phyloP scores from a whole-genome alignment of 1,139 yeast genomes.

The Candida sp. region DNA sequence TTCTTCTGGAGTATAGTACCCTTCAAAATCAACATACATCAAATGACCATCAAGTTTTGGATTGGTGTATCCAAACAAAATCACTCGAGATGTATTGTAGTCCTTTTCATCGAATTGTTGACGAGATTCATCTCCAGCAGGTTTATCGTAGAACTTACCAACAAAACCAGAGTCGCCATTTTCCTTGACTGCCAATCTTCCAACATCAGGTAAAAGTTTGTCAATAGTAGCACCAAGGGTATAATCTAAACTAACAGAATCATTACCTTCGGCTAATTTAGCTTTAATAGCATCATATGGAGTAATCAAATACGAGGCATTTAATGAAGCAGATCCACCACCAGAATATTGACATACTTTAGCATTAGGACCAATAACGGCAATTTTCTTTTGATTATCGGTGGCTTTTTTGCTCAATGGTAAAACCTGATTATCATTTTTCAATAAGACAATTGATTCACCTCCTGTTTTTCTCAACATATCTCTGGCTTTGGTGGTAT shows the following conservation, averaged over 20 bases:
- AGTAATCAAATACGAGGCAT: slow-evolving; percentile 20
- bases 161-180: slow-evolving; percentile 10
- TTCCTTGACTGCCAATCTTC: slow-evolving; percentile 8
- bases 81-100: slow-evolving; percentile 27
- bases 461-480: slow-evolving; percentile 43
- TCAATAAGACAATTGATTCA: slow-evolving; percentile 50
- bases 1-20: slow-evolving; percentile 38
- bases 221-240: slow-evolving; percentile 12
- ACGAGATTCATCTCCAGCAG: slow-evolving; percentile 7
- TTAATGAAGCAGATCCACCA: slow-evolving; percentile 29
- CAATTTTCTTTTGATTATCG: slow-evolving; percentile 12
- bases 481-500: slow-evolving; percentile 36
- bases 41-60: slow-evolving; percentile 13
- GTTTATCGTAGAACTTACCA: slow-evolving; percentile 10
- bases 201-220: slow-evolving; percentile 11
- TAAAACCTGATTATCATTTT: slow-evolving; percentile 39
- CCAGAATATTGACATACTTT: slow-evolving; percentile 22
- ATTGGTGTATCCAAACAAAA: slow-evolving; percentile 43
- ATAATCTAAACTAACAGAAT: slow-evolving; percentile 9
- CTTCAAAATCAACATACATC: slow-evolving; percentile 35
- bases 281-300: slow-evolving; percentile 20
- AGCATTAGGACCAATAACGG: slow-evolving; percentile 29
- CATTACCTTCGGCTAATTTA: slow-evolving; percentile 8
- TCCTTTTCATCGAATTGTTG: slow-evolving; percentile 29
- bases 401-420: slow-evolving; percentile 25